Percentiles rank a stretch among this genome's conserved stretches.
Evolutionary conservation across 176 grass and related monocot species (phyloP).

Genomic region (Musa troglodytarum): DNA sequence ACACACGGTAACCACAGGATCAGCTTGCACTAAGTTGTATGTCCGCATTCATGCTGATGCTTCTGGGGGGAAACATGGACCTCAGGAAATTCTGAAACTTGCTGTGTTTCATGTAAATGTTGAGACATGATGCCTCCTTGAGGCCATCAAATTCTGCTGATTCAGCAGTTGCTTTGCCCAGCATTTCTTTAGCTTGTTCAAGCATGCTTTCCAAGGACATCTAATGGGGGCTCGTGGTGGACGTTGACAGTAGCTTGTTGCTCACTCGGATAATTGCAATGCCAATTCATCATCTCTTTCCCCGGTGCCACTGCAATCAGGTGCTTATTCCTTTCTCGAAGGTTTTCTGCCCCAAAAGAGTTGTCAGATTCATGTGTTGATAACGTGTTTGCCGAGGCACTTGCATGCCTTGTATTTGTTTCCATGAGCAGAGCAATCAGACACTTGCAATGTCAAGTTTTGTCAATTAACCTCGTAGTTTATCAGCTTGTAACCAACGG

Average conservation of each 20-base stretch:
- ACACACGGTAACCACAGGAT: not conserved
- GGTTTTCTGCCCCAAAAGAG: not conserved
- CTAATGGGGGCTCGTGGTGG: no score
- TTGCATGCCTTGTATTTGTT: not conserved
- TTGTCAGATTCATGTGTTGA: not conserved
- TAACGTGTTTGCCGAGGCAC: not conserved
- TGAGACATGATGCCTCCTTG: constrained; percentile 8
- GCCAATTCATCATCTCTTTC: no score
- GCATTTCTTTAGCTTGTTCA: no score
- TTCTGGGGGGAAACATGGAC: constrained; percentile 22
- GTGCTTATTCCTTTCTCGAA: not conserved
- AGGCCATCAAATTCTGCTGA: constrained; percentile 14
- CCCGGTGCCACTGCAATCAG: not conserved
- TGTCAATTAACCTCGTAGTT: not conserved
- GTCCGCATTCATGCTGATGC: not conserved
- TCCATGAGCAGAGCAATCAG: not conserved
- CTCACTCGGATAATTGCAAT: no score
- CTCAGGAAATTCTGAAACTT: constrained; percentile 17
- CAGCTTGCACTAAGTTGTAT: not conserved
- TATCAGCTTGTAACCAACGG: not conserved
- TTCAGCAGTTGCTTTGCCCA: not conserved
- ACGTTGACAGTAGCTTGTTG: no score
- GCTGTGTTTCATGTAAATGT: constrained; percentile 52
- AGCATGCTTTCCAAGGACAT: no score
- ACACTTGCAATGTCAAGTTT: not conserved